phyloP scores from a whole-genome alignment of 352 stramenopile genomes.

The Pythium myriotylum region DNA sequence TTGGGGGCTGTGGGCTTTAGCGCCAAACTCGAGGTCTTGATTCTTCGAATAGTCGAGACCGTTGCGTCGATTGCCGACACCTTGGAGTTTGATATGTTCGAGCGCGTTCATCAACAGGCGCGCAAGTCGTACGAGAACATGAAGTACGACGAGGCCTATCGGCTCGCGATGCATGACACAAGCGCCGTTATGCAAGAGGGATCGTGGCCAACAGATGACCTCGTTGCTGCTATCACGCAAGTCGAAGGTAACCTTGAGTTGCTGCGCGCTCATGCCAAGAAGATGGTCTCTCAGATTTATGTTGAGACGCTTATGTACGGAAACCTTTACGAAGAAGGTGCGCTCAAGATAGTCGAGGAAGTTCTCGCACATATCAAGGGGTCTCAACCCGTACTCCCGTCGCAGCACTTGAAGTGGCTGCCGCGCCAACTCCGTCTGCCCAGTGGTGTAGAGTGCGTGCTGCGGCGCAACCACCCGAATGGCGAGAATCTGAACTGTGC shows the following conservation, averaged over 20 bases:
- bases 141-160: constrained; percentile 49
- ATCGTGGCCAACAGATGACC: constrained; percentile 40
- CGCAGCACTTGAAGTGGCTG: constrained; percentile 33
- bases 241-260: constrained; percentile 19
- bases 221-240: constrained; percentile 37
- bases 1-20: constrained; percentile 51
- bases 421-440: constrained; percentile 35
- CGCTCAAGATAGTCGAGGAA: constrained; percentile 26
- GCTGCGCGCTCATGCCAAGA: constrained; percentile 29
- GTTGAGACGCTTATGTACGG: constrained; percentile 54
- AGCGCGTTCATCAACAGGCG: constrained; percentile 42
- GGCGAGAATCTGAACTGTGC: constrained; percentile 61
- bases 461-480: constrained; percentile 43
- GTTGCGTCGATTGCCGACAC: constrained; percentile 36
- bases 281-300: constrained; percentile 42
- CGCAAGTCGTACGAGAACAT: constrained; percentile 56
- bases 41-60: constrained; percentile 41
- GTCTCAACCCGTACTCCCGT: constrained; percentile 24
- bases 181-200: constrained; percentile 36
- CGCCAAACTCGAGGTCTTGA: constrained; percentile 42
- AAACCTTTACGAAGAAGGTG: constrained; percentile 43
- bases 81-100: constrained; percentile 41
- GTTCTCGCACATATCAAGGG: constrained; percentile 28
- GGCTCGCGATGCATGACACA: constrained; percentile 41
- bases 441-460: constrained; percentile 31